Base-by-base conservation (phyloP, 805 yeast genomes). In the Schwanniomyces sp. region DNA sequence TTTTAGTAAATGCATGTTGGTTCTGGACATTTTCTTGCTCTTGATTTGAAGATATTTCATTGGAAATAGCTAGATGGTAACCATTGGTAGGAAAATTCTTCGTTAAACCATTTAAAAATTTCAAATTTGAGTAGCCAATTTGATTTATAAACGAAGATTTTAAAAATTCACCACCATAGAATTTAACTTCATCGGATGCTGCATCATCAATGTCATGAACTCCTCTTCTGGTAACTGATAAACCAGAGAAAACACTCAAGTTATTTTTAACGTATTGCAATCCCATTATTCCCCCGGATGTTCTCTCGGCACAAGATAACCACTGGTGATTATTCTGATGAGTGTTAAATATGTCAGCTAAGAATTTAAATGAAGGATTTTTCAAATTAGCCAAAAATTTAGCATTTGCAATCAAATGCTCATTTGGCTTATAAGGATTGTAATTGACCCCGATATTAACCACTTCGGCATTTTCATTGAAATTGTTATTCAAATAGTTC, bases 221-320 rank as follows among this genome's bases (percentile, higher is more conserved):
- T 4, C 81, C 75, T 53, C 94, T 74, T 59, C 80, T 79, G 2
- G 76, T 70, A 12, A 84, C 69, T 16, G 84, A 78, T n/a, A 86
- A 55, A 6, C 96, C 96, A 11, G 72, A 58, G 26, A 70, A 53
- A 11, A 59, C 34, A 24, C 58, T 45, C 43, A 77, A 52, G 5
- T 66, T 64, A 6, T 57, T 55, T 2, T 49, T 48, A 41, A 41
- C 12, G 54, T 69, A 69, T 59, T 75, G 69, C 52, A 75, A 66
- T 39, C 88, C 90, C n/a, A 79, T 60, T 26, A 64, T 54, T 9
- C 81, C 81, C 17, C 81, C 80, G 8, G 74, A 66, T 9, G 75
- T 59, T 39, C 85, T 84, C 47, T 82, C 82, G 29, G 82, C 79
- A 30, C 82, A 75, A 66, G 75, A 56, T 70, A 74, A 63, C 85